Evolutionary conservation across 768 basidiomycete genomes (phyloP).

Genomic region (Fomitopsis pulvina): DNA sequence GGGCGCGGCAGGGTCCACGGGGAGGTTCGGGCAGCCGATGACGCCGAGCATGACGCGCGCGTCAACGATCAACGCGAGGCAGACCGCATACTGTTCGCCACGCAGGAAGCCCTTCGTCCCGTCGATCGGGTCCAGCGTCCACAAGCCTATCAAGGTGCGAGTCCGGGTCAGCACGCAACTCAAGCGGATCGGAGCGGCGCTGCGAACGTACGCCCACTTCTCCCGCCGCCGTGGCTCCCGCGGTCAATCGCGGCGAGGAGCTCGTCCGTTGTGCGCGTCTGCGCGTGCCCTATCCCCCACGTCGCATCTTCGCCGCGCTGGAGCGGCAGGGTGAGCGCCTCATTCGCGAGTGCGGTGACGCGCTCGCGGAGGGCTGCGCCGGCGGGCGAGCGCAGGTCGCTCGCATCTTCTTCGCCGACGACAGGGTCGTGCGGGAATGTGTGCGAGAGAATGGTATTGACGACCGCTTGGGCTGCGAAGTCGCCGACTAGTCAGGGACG

Average conservation of each 20-base stretch:
- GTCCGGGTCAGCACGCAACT: neutral
- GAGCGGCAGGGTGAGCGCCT: slow-evolving; percentile 55
- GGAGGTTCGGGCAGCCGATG: slow-evolving; percentile 79
- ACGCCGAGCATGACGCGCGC: slow-evolving; percentile 48
- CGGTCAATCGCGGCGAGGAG: slow-evolving; percentile 84
- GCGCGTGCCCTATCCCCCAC: slow-evolving; percentile 70
- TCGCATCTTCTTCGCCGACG: slow-evolving; percentile 92
- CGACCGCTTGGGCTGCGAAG: slow-evolving; percentile 88
- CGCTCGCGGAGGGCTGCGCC: slow-evolving; percentile 44
- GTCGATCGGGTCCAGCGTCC: slow-evolving; percentile 48
- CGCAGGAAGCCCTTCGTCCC: slow-evolving; percentile 59
- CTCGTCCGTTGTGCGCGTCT: slow-evolving; percentile 44
- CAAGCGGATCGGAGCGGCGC: neutral
- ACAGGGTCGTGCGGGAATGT: slow-evolving; percentile 85
- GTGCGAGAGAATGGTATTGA: slow-evolving; percentile 68
- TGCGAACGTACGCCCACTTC: slow-evolving; percentile 55
- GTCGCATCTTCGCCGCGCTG: slow-evolving; percentile 46
- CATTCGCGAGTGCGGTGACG: slow-evolving; percentile 79
- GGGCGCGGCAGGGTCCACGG: slow-evolving; percentile 49
- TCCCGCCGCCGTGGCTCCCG: slow-evolving; percentile 70
- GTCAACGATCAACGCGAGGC: slow-evolving; percentile 47
- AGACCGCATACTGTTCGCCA: slow-evolving; percentile 56
- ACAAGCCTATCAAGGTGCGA: slow-evolving; percentile 22
- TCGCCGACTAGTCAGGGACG: slow-evolving; percentile 56
- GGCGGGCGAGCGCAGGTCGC: slow-evolving; percentile 55